Conservation (phyloP, 2,329 filamentous ascomycete genomes). For the Cladosporium halotolerans region DNA sequence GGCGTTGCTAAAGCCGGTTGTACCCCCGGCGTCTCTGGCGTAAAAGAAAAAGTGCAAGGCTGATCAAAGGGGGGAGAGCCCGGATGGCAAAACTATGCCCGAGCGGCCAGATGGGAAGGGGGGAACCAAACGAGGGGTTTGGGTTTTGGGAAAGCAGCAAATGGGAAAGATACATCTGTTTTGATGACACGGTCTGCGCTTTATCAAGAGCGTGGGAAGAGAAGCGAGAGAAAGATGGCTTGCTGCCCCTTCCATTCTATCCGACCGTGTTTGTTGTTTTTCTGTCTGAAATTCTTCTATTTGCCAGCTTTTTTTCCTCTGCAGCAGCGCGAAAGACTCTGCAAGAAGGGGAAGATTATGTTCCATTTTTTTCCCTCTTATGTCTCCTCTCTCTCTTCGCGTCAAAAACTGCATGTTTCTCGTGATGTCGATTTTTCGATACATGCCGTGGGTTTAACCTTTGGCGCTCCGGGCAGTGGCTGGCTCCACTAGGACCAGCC, state of each 20-base stretch:
- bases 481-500: too few species aligned
- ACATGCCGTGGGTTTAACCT: too few species aligned
- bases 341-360: too few species aligned
- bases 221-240: constrained; percentile 1
- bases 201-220: background rate
- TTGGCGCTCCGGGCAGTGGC: too few species aligned
- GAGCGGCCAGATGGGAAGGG: background rate
- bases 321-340: too few species aligned
- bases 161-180: constrained; percentile 11
- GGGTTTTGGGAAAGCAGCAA: background rate
- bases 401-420: background rate
- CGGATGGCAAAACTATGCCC: background rate
- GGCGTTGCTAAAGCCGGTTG: constrained; percentile 9
- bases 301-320: background rate
- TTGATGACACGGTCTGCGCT: constrained; percentile 4
- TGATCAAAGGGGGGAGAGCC: background rate
- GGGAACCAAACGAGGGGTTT: background rate
- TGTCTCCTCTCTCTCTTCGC: background rate
- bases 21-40: constrained; percentile 4
- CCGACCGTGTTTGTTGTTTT: background rate
- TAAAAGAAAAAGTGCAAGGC: constrained; percentile 1
- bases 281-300: background rate
- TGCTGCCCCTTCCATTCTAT: background rate
- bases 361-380: background rate
- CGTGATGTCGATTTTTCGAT: too few species aligned